Evolutionary conservation across 2,329 filamentous ascomycete genomes (phyloP), one percentile per base, ranked within the genome.

Genomic region (Xenoacremonium recifei): DNA sequence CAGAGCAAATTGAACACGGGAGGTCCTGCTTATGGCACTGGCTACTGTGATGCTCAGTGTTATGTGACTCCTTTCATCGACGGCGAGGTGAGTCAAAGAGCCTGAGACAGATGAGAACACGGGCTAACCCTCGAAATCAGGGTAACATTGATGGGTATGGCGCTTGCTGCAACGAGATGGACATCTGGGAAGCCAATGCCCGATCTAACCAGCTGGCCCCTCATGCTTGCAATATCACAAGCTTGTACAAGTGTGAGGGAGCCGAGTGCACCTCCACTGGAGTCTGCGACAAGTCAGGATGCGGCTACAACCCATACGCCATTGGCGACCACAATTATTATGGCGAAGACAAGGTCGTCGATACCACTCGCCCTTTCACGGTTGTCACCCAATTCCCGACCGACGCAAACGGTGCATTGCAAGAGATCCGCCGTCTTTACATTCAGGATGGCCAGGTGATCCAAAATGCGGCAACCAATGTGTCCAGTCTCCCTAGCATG

Each of bases 21-120:
- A 19, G 81, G 82, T 44, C 78, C 81, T 3, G 67, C 70, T 39
- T 80, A 79, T 46, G 81, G 81, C 30, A 80, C 77, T 2, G 82
- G 82, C 4, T 84, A 85, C 64, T 85, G 81, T 39, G 78, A 82
- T 54, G 73, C 78, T 1, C 78, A 82, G 59, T 82, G 78, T 56
- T 71, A 67, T 29, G 76, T 76, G 39, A 59, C 59, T 1, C 61
- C 62, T 0, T 78, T 79, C 48, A 76, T 77, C 52, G 72, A 72
- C 45, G 75, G 75, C 21, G 55, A 69, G 49, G 72, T 72, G 57
- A 54, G 63, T 54, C 3, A 4, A 10, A 1, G n/a, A n/a, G n/a
- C n/a, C n/a, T n/a, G n/a, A n/a, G n/a, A n/a, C n/a, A 3, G 3
- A 1, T 18, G 13, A 12, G 4, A 4, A 4, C 4, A n/a, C n/a